Percentiles rank a stretch among this genome's conserved stretches.
phyloP scores from a whole-genome alignment of 1,284 basidiomycete species.

The Austropuccinia psidii region DNA sequence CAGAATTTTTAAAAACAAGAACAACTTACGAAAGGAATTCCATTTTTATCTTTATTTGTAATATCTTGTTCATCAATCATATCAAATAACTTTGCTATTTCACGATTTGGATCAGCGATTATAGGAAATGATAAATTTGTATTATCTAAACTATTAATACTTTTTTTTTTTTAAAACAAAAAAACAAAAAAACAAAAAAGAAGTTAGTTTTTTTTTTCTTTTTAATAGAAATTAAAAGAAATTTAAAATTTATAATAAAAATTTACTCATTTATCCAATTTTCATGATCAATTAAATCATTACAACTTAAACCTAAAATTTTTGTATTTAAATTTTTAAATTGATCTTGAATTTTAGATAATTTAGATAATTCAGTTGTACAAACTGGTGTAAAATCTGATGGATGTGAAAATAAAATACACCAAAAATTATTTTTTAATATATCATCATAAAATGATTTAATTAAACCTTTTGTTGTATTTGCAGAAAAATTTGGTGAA shows the following conservation, averaged over 20 bases:
- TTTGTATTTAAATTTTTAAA: slow-evolving; percentile 84
- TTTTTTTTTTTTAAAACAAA: not conserved
- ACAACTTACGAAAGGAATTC: slow-evolving; percentile 64
- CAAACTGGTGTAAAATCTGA: slow-evolving; percentile 52
- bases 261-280: slow-evolving; percentile 72
- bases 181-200: slow-evolving; percentile 51
- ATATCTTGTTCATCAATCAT: slow-evolving; percentile 94
- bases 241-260: slow-evolving; percentile 26
- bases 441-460: slow-evolving; percentile 60
- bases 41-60: slow-evolving; percentile 88
- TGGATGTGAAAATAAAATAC: slow-evolving; percentile 80
- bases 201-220: slow-evolving; percentile 67
- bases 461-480: slow-evolving; percentile 56
- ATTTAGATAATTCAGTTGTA: slow-evolving; percentile 91
- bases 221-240: slow-evolving; percentile 50
- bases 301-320: slow-evolving; percentile 88
- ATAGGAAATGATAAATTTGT: slow-evolving; percentile 20
- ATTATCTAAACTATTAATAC: slow-evolving; percentile 15
- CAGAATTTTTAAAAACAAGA: not conserved
- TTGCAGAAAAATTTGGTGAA: slow-evolving; percentile 72
- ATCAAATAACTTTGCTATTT: slow-evolving; percentile 72
- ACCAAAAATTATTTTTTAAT: slow-evolving; percentile 83
- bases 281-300: slow-evolving; percentile 74
- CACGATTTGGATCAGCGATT: slow-evolving; percentile 83
- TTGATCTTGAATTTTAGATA: slow-evolving; percentile 74